phyloP scores from a whole-genome alignment of 2,329 filamentous ascomycete species.

The Cladosporium colombiae region DNA sequence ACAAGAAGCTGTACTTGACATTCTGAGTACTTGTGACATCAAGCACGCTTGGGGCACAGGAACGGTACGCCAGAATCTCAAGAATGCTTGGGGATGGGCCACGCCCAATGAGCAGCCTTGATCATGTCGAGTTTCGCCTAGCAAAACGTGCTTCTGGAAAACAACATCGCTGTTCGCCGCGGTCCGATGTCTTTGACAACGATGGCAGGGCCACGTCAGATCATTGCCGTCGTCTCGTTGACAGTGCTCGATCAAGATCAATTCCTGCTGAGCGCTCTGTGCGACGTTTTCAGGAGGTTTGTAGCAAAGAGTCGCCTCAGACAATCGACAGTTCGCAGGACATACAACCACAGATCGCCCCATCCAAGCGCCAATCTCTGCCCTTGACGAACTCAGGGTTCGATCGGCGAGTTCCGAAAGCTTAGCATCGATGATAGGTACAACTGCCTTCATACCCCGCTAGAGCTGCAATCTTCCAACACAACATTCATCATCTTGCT shows the following conservation, averaged over 20 bases:
- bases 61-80: slow-evolving; percentile 50
- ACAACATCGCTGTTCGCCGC: not conserved
- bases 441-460: slow-evolving; percentile 31
- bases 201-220: not conserved
- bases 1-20: slow-evolving; percentile 51
- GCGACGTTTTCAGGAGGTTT: not conserved
- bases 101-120: not conserved
- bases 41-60: slow-evolving; percentile 57
- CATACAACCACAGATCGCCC: not conserved
- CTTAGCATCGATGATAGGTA: slow-evolving; percentile 11
- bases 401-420: slow-evolving; percentile 3
- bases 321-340: not conserved
- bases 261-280: not conserved
- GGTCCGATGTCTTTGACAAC: not conserved
- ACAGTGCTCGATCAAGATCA: not conserved
- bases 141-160: not conserved
- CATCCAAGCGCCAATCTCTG: not conserved
- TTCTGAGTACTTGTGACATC: slow-evolving; percentile 51
- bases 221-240: not conserved
- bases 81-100: slow-evolving; percentile 53
- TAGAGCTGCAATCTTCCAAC: slow-evolving; percentile 11
- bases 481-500: not conserved
- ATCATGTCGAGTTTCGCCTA: not conserved
- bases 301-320: not conserved
- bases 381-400: not conserved